Evolutionary conservation across 805 yeast genomes (phyloP), one percentile per base, ranked within the genome.

Genomic region (Starmerella tilneyi): DNA sequence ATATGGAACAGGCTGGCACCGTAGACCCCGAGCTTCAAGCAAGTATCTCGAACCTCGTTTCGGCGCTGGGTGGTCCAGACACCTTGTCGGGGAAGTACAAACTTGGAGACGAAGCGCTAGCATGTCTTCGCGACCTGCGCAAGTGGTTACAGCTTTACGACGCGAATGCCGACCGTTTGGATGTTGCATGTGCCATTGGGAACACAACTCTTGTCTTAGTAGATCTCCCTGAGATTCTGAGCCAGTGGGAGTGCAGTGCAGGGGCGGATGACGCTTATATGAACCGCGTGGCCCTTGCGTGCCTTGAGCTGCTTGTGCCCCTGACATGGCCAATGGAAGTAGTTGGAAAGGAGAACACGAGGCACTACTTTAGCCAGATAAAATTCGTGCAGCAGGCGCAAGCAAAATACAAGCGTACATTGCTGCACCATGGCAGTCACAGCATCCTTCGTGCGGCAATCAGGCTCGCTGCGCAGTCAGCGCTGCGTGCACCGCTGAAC

Each of bases 61-160:
- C 94, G 3, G 94, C 97, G 0, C 70, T 89, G 2, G 98, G 98
- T 44, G 97, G 96, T 1, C 74, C 79, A 0, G 96, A 88, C 62
- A 75, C 79, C 39, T 63, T 79, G 1, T 47, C 64, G 4, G 51
- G 72, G 0, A 76, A 77, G 0, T 92, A 92, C 57, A 76, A 75
- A 48, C 70, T 88, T 3, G 97, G 97, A 9, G 85, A 81, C 48
- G 96, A 89, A 57, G 94, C 94, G 24, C 54, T 73, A 24, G 86
- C 86, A 0, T 85, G 96, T 63, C 64, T 92, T 26, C 80, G 82
- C 54, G 98, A 92, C 63, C 63, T 92, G 50, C 85, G 84, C 59
- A 71, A 82, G 54, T 89, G 97, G 96, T 73, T 92, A 44, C 78
- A 76, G 53, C 70, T 81, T 1, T 88, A 84, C 37, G 97, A 89